A percentile compares a stretch with the other conserved stretches of the same genome.
These are phyloP conservation scores for Coemansia sp. DNA, from an alignment of 192 early-diverging fungal genomes.

Conservation along the genomic window DNA sequence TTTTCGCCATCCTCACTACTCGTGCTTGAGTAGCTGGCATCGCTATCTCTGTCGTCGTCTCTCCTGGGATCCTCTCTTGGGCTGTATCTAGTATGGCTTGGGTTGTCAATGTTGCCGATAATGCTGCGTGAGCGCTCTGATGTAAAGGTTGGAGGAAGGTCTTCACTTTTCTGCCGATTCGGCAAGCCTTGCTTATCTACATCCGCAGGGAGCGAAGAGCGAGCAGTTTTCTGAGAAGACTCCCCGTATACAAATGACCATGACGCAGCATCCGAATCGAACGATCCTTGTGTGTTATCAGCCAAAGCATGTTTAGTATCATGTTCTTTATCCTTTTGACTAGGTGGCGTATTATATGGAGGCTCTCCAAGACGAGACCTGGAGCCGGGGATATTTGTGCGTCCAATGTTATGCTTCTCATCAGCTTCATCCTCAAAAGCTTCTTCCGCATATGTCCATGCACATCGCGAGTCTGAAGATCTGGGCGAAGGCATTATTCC, in stretches of 20 bases:
- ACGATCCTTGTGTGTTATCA: background rate
- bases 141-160: slow-evolving; percentile 35
- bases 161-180: background rate
- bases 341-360: background rate
- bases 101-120: slow-evolving; percentile 5
- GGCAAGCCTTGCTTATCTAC: background rate
- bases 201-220: background rate
- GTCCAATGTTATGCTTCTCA: background rate
- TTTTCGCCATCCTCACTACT: background rate
- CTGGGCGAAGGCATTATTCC: background rate
- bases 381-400: background rate
- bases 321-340: background rate
- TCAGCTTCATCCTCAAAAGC: slow-evolving; percentile 19
- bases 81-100: background rate
- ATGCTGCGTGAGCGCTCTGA: slow-evolving; percentile 32
- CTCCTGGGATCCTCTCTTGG: too few relatives aligned
- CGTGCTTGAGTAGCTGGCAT: background rate
- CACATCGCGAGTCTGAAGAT: slow-evolving; percentile 14
- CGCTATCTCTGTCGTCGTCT: slow-evolving; percentile 3
- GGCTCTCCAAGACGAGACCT: background rate
- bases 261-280: slow-evolving; percentile 8
- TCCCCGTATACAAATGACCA: slow-evolving; percentile 12
- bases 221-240: background rate
- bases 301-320: background rate
- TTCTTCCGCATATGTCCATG: slow-evolving; percentile 39